Percentiles rank a stretch among this genome's conserved stretches.
These are phyloP conservation scores for Pichia pseudocactophila DNA, from an alignment of 805 yeast species.

Conservation along the genomic window DNA sequence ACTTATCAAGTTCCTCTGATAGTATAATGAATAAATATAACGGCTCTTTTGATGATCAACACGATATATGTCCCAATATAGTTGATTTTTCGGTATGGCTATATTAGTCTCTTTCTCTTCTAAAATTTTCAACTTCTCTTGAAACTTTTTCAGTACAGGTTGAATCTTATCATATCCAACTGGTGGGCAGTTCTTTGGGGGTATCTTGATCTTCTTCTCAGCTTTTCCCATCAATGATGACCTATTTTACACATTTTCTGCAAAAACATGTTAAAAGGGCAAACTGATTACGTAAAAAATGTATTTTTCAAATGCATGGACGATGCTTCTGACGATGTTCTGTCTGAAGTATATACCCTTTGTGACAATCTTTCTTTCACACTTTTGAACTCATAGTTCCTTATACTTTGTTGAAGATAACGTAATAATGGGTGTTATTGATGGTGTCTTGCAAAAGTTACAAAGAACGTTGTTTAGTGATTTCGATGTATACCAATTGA, in stretches of 20 bases:
- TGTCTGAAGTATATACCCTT: too few species aligned
- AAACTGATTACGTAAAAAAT: background rate
- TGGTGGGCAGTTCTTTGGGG: constrained; percentile 46
- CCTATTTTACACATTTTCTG: background rate
- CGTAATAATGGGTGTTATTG: background rate
- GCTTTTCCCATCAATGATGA: background rate
- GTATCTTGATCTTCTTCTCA: background rate
- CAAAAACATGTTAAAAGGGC: background rate
- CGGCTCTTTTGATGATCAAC: constrained; percentile 69
- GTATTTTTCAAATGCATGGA: background rate
- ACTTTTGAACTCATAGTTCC: too few species aligned
- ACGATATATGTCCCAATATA: constrained; percentile 61
- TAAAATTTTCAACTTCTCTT: constrained; percentile 32
- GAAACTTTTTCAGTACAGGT: constrained; percentile 55
- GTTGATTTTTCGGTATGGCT: constrained; percentile 37
- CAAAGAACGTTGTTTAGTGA: constrained; percentile 25
- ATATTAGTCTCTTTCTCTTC: constrained; percentile 41
- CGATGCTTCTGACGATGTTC: background rate
- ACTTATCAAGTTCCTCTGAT: constrained; percentile 59
- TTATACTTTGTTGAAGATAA: background rate
- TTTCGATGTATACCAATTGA: constrained; percentile 37
- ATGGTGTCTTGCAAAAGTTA: constrained; percentile 3
- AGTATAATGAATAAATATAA: constrained; percentile 66
- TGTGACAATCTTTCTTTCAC: too few species aligned
- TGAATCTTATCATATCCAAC: constrained; percentile 63